Base-by-base conservation (phyloP, 2,329 filamentous ascomycete genomes). In the Trichophyton rubrum region DNA sequence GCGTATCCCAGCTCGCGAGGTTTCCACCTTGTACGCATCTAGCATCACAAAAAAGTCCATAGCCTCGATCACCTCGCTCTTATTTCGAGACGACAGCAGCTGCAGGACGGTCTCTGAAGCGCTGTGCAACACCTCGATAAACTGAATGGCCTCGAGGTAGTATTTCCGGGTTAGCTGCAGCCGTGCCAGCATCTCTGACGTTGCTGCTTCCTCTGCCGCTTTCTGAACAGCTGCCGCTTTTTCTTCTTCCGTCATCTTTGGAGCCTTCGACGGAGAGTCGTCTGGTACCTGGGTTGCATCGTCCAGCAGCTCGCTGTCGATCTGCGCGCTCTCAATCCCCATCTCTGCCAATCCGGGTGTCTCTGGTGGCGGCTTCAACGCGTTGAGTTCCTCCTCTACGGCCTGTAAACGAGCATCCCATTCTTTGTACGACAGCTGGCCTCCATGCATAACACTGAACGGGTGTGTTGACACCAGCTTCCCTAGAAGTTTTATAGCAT, bases 31-130 rank as follows among this genome's bases (percentile, higher is more conserved):
- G 80, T 97, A 97, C 4, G 91, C 92, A 72, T 99, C 91, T 51
- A 93, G 87, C 51, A 96, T 85, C 67, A 95, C 90, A 67, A 99
- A 95, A 75, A 95, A 99, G 71, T 99, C 93, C 85, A 99, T 99
- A 15, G 95, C 93, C 73, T 99, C 95, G 64, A 99, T 96, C 27
- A 97, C 89, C 72, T 99, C 93, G 67, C 89, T 96, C 80, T 99
- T 99, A 79, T 99, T 99, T 70, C 89, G 89, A 33, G 93, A 95
- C 4, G 90, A 89, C 2, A 99, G 81, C 17, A 99, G 80, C 73
- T 96, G 92, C 64, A 87, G 90, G 38, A 97, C 86, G 1, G 85
- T 85, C 7, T 82, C 81, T 0, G 90, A 95, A 22, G 89, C 89
- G 9, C 87, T 84, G 66, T 96, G 89, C 22, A 99, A 79, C 4